Evolutionary conservation across 306 rosid genomes (phyloP).

Genomic region (Nissolia schottii): DNA sequence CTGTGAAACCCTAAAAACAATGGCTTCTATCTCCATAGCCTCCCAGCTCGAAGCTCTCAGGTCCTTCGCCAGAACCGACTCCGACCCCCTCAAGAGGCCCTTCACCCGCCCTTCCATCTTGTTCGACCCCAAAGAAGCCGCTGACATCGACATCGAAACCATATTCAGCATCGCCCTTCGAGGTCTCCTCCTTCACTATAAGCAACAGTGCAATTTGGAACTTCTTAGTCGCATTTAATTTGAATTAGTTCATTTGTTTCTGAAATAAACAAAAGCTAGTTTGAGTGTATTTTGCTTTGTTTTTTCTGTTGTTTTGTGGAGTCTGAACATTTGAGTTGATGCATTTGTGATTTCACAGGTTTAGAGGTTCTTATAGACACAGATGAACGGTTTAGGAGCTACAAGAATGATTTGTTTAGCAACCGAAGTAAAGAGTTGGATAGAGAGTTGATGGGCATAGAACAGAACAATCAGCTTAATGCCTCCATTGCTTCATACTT

Average conservation of each 20-base stretch:
- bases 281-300: neutral
- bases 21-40: slow-evolving; percentile 69
- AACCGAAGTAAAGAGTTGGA: slow-evolving; percentile 60
- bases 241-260: too few species aligned
- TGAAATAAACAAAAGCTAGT: too few species aligned
- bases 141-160: slow-evolving; percentile 62
- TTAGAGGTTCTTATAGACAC: slow-evolving; percentile 58
- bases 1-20: slow-evolving; percentile 23
- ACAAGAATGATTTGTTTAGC: slow-evolving; percentile 66
- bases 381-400: slow-evolving; percentile 63
- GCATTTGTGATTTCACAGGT: slow-evolving; percentile 37
- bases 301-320: neutral
- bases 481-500: slow-evolving; percentile 57
- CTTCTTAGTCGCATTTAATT: too few species aligned
- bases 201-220: neutral
- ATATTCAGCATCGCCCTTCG: slow-evolving; percentile 46
- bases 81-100: slow-evolving; percentile 61
- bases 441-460: slow-evolving; percentile 66
- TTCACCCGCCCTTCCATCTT: slow-evolving; percentile 80
- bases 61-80: slow-evolving; percentile 41
- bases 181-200: slow-evolving; percentile 33
- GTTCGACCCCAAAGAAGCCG: slow-evolving; percentile 76
- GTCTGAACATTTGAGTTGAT: neutral
- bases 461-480: slow-evolving; percentile 59
- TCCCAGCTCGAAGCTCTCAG: slow-evolving; percentile 60